These are phyloP conservation scores for Massariosphaeria phaeospora DNA, from an alignment of 495 filamentous ascomycete genomes.

Conservation along the genomic window DNA sequence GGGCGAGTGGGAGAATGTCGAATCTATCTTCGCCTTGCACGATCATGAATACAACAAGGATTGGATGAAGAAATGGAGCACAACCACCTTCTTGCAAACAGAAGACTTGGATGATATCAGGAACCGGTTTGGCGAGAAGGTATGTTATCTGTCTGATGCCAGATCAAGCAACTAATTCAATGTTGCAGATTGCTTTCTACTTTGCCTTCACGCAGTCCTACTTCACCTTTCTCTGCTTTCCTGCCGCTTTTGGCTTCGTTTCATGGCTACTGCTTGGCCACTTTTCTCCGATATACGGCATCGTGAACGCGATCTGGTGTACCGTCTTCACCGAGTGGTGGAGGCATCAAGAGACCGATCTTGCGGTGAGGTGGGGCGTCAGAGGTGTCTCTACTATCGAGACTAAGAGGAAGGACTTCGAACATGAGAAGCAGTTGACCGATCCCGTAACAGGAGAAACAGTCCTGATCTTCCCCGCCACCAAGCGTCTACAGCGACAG, in stretches of 20 bases:
- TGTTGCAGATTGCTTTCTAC: constrained; percentile 77
- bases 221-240: constrained; percentile 78
- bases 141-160: constrained; percentile 32
- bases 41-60: constrained; percentile 79
- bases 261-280: constrained; percentile 78
- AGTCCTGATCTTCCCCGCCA: constrained; percentile 68
- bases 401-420: constrained; percentile 68
- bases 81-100: constrained; percentile 68
- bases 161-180: constrained; percentile 5
- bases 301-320: constrained; percentile 80
- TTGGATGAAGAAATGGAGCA: constrained; percentile 87
- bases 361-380: constrained; percentile 89
- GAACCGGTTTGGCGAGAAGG: constrained; percentile 87
- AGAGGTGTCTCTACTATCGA: constrained; percentile 80
- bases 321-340: constrained; percentile 93
- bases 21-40: constrained; percentile 82
- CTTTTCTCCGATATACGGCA: constrained; percentile 77
- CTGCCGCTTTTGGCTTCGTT: constrained; percentile 74
- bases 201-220: constrained; percentile 95
- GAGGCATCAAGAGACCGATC: constrained; percentile 89
- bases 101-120: constrained; percentile 79
- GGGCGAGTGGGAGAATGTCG: constrained; percentile 80
- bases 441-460: constrained; percentile 85
- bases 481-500: constrained; percentile 73
- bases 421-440: constrained; percentile 64